Evolutionary conservation across 305 asterid genomes (phyloP), one percentile per base, ranked within the genome.

Genomic region (Plantago rigida): DNA sequence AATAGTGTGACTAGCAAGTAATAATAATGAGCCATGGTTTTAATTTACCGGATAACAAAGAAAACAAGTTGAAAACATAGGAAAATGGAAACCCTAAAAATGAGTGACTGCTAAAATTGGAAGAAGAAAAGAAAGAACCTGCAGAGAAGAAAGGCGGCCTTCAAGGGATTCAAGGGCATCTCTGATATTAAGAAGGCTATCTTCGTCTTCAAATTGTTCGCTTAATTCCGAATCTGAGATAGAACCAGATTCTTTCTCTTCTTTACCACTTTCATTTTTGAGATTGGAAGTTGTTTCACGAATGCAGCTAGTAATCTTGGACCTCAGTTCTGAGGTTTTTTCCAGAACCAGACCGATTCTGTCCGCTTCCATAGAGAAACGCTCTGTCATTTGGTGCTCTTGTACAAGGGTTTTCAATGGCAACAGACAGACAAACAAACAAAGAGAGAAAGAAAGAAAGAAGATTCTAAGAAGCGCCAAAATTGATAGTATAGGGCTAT

Each of bases 141-240:
- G 97, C 74, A 91, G 75, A 72, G 94, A 83, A 69, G 95, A 80
- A 2, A 91, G 80, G 68, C 82, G 98, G 2, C 75, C 84, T 73
- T 91, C 94, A 39, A 91, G 94, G 62, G 92, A 79, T 59, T 85
- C 92, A 57, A 90, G 95, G 13, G 97, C 95, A 61, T 91, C 96
- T 69, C 78, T 73, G 63, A 87, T 82, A 73, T 69, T 79, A 59
- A 82, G 74, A 72, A 87, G 91, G 55, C 74, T 78, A 63, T 91
- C 88, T 0, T 79, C 72, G 12, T 77, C 82, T 3, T 60, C 69
- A 22, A 22, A 22, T 1, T 67, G 79, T 5, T 54, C 82, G 63
- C 26, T 22, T 22, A 22, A 22, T 22, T 22, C 26, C 2, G 26
- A 22, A 22, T 22, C 26, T 22, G 26, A 22, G 26, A 22, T 22